Conservation (phyloP, 2,329 filamentous ascomycete genomes). For the Xylariaceae sp. region DNA sequence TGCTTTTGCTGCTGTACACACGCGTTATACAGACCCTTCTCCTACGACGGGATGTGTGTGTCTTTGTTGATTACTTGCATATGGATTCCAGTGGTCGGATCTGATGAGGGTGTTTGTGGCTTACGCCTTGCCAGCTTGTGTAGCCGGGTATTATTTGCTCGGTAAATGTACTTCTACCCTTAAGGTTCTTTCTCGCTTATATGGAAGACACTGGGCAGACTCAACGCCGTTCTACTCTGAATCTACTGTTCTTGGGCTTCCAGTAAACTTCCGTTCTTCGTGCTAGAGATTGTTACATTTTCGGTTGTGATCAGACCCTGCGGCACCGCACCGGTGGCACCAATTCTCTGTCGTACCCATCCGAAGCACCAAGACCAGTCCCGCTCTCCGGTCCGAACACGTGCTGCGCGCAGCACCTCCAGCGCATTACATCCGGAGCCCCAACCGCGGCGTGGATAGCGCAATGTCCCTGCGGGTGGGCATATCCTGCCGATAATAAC, state of each 20-base stretch:
- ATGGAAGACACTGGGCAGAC: neutral
- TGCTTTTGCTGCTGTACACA: neutral
- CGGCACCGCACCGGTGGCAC: neutral
- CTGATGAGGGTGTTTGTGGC: neutral
- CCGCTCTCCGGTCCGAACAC: neutral
- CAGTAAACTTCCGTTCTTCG: neutral
- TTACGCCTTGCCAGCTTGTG: neutral
- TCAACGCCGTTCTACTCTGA: neutral
- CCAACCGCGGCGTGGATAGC: conserved; percentile 11
- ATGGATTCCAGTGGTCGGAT: too few relatives aligned
- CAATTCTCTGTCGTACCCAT: neutral
- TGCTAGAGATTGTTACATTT: neutral
- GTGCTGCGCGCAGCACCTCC: neutral
- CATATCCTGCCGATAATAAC: conserved; percentile 23
- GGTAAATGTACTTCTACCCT: neutral
- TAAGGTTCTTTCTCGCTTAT: neutral
- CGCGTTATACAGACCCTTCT: too few relatives aligned
- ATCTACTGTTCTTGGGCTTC: neutral
- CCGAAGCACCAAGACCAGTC: neutral
- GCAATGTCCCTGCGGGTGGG: conserved; percentile 15
- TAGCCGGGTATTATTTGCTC: neutral
- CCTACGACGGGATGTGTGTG: too few relatives aligned
- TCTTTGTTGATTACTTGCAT: too few relatives aligned
- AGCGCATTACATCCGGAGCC: neutral
- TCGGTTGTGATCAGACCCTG: neutral